A percentile compares a stretch with the other conserved stretches of the same genome.
These are phyloP conservation scores for Suillus luteus DNA, from an alignment of 768 basidiomycete genomes.

Conservation along the genomic window DNA sequence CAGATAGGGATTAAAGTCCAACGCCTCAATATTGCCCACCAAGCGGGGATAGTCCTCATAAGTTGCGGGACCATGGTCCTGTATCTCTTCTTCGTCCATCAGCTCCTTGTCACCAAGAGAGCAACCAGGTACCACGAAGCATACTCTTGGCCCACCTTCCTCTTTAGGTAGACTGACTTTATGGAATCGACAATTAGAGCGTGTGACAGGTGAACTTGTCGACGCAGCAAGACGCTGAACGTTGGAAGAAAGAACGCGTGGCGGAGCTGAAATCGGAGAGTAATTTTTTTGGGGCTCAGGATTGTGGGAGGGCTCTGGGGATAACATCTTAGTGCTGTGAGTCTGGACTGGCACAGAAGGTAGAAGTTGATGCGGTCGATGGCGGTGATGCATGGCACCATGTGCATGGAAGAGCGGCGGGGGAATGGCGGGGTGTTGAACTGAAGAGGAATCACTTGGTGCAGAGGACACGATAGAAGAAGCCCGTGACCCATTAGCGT, in stretches of 20 bases:
- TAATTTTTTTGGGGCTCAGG: background rate
- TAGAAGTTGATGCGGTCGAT: conserved; percentile 14
- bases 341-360: conserved; percentile 13
- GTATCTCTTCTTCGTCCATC: conserved; percentile 60
- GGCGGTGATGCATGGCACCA: conserved; percentile 30
- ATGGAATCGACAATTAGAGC: conserved; percentile 72
- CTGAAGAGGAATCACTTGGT: conserved; percentile 28
- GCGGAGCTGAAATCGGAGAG: background rate
- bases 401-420: conserved; percentile 28
- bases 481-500: conserved; percentile 36
- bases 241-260: conserved; percentile 1
- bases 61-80: conserved; percentile 60
- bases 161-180: conserved; percentile 63
- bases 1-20: conserved; percentile 54
- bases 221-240: conserved; percentile 15
- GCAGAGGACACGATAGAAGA: conserved; percentile 52
- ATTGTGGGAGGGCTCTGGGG: conserved; percentile 12
- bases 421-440: conserved; percentile 7
- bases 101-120: conserved; percentile 57
- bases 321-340: conserved; percentile 8
- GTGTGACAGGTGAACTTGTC: conserved; percentile 55
- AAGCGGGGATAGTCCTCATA: conserved; percentile 50
- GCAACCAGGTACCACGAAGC: conserved; percentile 70
- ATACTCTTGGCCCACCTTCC: conserved; percentile 53
- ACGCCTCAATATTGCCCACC: conserved; percentile 48